Evolutionary conservation across 805 yeast species (phyloP), one percentile per base, ranked within the genome.

Genomic region (Alloascoidea hylecoeti): DNA sequence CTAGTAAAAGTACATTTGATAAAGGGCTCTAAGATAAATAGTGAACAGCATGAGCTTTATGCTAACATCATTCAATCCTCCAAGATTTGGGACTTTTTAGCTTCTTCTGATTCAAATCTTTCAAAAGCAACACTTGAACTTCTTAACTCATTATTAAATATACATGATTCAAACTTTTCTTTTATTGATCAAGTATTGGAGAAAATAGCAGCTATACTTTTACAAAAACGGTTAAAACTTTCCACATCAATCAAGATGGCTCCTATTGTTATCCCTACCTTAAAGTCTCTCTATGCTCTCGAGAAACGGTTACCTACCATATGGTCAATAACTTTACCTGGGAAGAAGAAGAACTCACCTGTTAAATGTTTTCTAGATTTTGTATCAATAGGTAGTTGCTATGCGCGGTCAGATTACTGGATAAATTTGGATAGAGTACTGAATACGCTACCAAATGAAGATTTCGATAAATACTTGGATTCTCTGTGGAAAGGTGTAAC

Each of bases 61-160:
- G 44, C 44, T n/a, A 52, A 54, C 1, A 52, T 73, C n/a, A 46
- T 73, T 4, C 40, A 46, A 1, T 52, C 59, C 14, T 71, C 66
- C n/a, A 50, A 53, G 17, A 44, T 73, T 14, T 69, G 74, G 68
- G 65, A 66, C 17, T 51, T 66, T 4, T 58, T 55, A 34, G 50
- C 55, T 16, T 45, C 62, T 2, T 52, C 56, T 16, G 68, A 65
- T 46, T 51, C 64, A 16, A 57, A 57, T 35, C 49, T 72, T 19
- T 66, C 64, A 39, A 66, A 63, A 39, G 42, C 68, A 0, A 46
- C 66, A 2, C 53, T 71, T 18, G 52, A 53, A 4, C 47, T 71
- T 16, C 51, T 64, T 4, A 53, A 53, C 27, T 46, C 56, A 0
- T 44, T 70, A 27, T n/a, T 23, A 9, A 23, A 23, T 9, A 23